These are phyloP conservation scores for Nectriaceae sp. DNA, from an alignment of 2,329 filamentous ascomycete species.

Conservation along the genomic window DNA sequence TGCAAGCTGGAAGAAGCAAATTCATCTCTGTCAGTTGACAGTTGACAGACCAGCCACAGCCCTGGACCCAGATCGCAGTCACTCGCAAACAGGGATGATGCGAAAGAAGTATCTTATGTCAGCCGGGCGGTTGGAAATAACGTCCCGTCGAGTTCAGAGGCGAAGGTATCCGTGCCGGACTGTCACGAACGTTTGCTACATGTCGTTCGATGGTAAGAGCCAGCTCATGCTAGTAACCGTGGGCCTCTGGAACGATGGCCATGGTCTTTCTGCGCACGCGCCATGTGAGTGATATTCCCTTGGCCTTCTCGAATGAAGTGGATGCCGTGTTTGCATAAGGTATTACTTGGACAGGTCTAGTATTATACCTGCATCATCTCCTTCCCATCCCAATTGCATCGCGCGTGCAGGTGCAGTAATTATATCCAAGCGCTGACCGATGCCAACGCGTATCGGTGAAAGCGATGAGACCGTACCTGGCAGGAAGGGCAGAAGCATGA, in stretches of 20 bases:
- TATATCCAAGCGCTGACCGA: background rate
- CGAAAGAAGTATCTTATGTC: background rate
- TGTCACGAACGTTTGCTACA: background rate
- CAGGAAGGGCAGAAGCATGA: background rate
- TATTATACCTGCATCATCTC: too few species aligned
- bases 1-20: background rate
- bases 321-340: conserved; percentile 6
- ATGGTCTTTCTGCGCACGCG: too few species aligned
- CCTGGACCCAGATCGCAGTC: background rate
- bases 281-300: background rate
- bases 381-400: background rate
- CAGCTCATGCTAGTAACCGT: too few species aligned
- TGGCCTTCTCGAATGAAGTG: conserved; percentile 27
- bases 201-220: too few species aligned
- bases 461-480: background rate
- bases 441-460: background rate
- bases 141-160: background rate
- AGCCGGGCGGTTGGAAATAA: background rate
- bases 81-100: background rate
- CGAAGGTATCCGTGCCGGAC: background rate
- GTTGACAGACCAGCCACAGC: background rate
- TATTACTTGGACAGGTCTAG: background rate
- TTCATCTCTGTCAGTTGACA: background rate
- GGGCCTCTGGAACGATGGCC: too few species aligned
- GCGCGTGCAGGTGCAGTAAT: background rate